These are phyloP conservation scores for Zea mays DNA, from an alignment of 176 grass and related monocot genomes.

Conservation along the genomic window Zm-B73-REFERENCE-NAM-5.0 NC_050098.1:183023001-183023500, in stretches of 20 bases:
- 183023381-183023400: too few species aligned
- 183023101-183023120: conserved; percentile 10
- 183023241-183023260: neutral
- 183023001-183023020: neutral
- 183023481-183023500: conserved; percentile 79
- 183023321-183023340: conserved; percentile 4
- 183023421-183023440: conserved; percentile 67
- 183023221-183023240: conserved; percentile 27
- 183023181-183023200: conserved; percentile 34
- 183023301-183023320: conserved; percentile 34
- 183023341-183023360: conserved; percentile 6
- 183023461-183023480: conserved; percentile 83
- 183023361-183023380: neutral
- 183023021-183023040: neutral
- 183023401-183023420: conserved; percentile 82
- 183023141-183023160: neutral
- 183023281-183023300: neutral
- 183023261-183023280: neutral
- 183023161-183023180: conserved; percentile 18
- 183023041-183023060: conserved; percentile 16
- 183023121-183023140: neutral
- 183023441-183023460: conserved; percentile 71
- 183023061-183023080: too few species aligned
- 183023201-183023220: conserved; percentile 36
- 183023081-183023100: neutral